Conservation (phyloP, 2,329 filamentous ascomycete species). For the Penicillium frequentans region DNA sequence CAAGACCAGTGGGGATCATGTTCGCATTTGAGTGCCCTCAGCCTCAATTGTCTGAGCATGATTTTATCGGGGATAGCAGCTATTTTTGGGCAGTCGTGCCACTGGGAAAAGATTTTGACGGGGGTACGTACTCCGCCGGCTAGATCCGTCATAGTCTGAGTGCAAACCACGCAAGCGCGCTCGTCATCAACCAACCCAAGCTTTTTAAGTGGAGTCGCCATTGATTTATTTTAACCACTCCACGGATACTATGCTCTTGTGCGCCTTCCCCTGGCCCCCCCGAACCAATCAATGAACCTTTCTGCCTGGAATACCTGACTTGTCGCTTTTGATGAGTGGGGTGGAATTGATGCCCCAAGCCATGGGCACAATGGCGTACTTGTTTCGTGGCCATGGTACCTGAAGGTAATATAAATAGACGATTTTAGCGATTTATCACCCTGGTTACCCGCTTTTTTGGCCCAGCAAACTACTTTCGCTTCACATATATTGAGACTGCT, state of each 20-base stretch:
- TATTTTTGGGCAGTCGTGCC: neutral
- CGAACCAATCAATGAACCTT: neutral
- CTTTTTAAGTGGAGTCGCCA: conserved; percentile 12
- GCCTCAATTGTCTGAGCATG: neutral
- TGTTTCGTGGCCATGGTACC: neutral
- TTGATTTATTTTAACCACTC: neutral
- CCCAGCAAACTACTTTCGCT: neutral
- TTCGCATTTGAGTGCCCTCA: neutral
- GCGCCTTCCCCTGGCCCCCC: neutral
- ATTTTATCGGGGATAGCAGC: neutral
- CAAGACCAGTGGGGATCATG: neutral
- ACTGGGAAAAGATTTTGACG: neutral
- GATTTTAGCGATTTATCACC: neutral
- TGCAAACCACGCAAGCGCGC: conserved; percentile 16
- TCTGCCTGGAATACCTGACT: neutral
- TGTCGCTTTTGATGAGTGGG: conserved; percentile 5
- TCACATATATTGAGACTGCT: conserved; percentile 3
- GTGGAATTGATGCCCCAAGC: neutral
- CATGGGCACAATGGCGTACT: conserved; percentile 8
- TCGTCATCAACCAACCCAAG: conserved; percentile 17
- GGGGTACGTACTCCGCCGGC: conserved; percentile 11
- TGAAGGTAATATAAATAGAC: conserved; percentile 12
- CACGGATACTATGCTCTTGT: neutral
- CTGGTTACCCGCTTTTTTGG: neutral
- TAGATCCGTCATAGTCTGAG: conserved; percentile 12